A percentile compares a stretch with the other conserved stretches of the same genome.
Evolutionary conservation across 169 alveolate genomes (phyloP).

Genomic region (Cystoisospora suis): DNA sequence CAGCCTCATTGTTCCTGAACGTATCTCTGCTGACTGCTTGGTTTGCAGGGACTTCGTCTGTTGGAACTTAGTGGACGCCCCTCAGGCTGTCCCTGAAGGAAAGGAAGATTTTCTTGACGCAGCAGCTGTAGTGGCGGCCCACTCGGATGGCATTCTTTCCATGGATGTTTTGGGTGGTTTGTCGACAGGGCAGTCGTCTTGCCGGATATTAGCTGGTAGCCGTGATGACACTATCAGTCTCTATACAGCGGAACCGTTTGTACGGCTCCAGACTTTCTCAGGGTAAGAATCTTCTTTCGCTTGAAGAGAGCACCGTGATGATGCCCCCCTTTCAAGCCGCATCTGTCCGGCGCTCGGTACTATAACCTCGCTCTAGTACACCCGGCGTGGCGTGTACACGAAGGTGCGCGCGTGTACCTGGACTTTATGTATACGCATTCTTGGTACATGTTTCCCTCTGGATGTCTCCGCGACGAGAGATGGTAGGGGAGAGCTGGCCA

Average conservation of each 20-base stretch:
- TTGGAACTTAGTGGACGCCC: slow-evolving; percentile 40
- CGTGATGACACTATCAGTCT: slow-evolving; percentile 62
- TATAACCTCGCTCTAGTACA: too few species aligned
- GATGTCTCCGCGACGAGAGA: too few species aligned
- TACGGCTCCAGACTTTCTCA: slow-evolving; percentile 51
- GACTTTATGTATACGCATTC: too few species aligned
- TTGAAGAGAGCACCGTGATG: background rate
- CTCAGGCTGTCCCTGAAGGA: slow-evolving; percentile 23
- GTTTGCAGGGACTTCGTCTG: slow-evolving; percentile 52
- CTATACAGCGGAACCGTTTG: slow-evolving; percentile 54
- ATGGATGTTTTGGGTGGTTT: slow-evolving; percentile 27
- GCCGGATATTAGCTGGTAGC: slow-evolving; percentile 51
- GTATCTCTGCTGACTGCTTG: background rate
- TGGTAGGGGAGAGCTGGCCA: too few species aligned
- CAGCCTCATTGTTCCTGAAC: background rate
- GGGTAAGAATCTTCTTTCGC: slow-evolving; percentile 19
- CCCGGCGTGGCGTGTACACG: too few species aligned
- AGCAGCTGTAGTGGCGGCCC: slow-evolving; percentile 53
- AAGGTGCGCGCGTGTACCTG: too few species aligned
- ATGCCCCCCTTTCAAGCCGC: too few species aligned
- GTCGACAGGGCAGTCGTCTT: background rate
- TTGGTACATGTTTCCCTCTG: too few species aligned
- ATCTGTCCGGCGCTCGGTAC: too few species aligned
- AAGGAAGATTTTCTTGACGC: slow-evolving; percentile 34
- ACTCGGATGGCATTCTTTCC: slow-evolving; percentile 60